Evolutionary conservation across 805 yeast genomes (phyloP), one percentile per base, ranked within the genome.

Genomic region (Candida cerambycidarum): DNA sequence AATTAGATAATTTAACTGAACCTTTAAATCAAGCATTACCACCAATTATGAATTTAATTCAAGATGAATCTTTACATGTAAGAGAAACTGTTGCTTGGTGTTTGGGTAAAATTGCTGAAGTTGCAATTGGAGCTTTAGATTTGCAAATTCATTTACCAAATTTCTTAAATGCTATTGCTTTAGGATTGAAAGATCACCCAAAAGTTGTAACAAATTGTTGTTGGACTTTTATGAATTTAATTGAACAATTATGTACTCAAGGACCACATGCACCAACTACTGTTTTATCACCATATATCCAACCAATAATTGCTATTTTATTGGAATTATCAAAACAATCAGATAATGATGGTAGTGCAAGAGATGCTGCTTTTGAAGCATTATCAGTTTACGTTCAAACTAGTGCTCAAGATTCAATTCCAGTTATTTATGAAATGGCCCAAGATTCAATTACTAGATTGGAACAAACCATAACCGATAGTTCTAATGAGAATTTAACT

Each of bases 71-170:
- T 27, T 71, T 89, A 51, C 96, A 89, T 58, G 99, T 93, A 19
- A 85, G 88, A 61, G 99, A 93, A 60, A 90, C 99, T 1, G 97
- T 89, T 25, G 95, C 98, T 3, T 93, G 99, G 99, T 92, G 98
- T 69, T 73, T 93, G 47, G 99, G 99, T 44, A 81, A 97, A 65
- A 88, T 93, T 54, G 95, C 97, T 9, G 98, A 93, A 58, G 69
- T 84, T 40, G 88, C 83, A 32, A 77, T 86, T 48, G 86, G 79
- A 40, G 88, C 95, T 4, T 81, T 92, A 49, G 85, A 85, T 53
- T 61, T 78, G 19, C 73, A 78, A 33, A 62, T 67, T 4, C 83
- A 83, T 59, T 73, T 93, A 49, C 89, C 92, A 19, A 72, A 70
- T 34, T 80, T 93, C 41, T 67, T 93, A 43, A 73, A 76, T 41